These are phyloP conservation scores for Rhizopus sp. DNA, from an alignment of 371 early-diverging fungal genomes.

Conservation along the genomic window DNA sequence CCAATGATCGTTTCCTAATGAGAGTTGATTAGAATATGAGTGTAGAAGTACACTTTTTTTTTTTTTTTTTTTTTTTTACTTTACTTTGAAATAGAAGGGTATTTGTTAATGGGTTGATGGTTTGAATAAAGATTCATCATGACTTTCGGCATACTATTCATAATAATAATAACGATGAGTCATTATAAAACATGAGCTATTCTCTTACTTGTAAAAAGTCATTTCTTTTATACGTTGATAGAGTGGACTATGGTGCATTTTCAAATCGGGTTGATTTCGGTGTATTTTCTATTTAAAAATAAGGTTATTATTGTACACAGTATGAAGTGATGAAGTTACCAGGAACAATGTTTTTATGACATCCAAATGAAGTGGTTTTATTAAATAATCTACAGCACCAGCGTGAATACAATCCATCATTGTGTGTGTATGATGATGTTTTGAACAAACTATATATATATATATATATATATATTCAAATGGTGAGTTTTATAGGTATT, in stretches of 20 bases:
- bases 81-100: slow-evolving; percentile 3
- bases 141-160: slow-evolving; percentile 4
- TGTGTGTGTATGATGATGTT: slow-evolving; percentile 28
- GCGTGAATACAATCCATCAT: slow-evolving; percentile 54
- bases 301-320: background rate
- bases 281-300: slow-evolving; percentile 15
- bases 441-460: slow-evolving; percentile 41
- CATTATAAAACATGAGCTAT: background rate
- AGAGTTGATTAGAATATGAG: too few species aligned
- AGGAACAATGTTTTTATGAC: slow-evolving; percentile 57
- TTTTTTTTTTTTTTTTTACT: too few species aligned
- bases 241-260: background rate
- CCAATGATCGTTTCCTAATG: slow-evolving; percentile 41
- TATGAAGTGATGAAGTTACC: slow-evolving; percentile 28
- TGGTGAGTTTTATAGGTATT: slow-evolving; percentile 4
- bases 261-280: slow-evolving; percentile 14
- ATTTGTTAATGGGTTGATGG: background rate
- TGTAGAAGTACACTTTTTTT: too few species aligned
- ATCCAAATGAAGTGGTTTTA: slow-evolving; percentile 55
- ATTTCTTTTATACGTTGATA: slow-evolving; percentile 30
- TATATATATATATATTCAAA: too few species aligned
- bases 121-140: slow-evolving; percentile 20
- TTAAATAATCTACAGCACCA: slow-evolving; percentile 57
- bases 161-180: background rate
- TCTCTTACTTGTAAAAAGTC: slow-evolving; percentile 13